Percentiles rank a stretch among this genome's conserved stretches.
phyloP scores from a whole-genome alignment of 2,329 filamentous ascomycete genomes.

The Malbranchea cinnamomea region DNA sequence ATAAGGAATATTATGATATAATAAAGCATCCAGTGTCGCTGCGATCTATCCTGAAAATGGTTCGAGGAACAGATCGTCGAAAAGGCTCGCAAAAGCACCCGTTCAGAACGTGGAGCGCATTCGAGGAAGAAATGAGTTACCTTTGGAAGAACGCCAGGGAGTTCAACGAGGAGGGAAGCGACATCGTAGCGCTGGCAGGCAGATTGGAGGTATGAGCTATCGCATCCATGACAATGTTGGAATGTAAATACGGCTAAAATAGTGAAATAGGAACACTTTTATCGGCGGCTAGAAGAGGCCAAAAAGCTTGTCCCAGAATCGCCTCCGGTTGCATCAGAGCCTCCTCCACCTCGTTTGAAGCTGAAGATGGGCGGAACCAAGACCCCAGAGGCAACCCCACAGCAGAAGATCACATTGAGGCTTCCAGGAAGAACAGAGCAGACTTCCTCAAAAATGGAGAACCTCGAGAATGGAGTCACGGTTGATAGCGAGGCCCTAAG shows the following conservation, averaged over 20 bases:
- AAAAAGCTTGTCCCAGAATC: conserved; percentile 60
- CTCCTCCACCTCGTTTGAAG: conserved; percentile 59
- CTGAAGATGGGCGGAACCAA: conserved; percentile 46
- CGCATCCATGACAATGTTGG: too few relatives aligned
- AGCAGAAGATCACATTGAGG: conserved; percentile 59
- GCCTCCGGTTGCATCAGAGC: conserved; percentile 8
- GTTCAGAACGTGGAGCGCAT: conserved; percentile 68
- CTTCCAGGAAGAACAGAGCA: conserved; percentile 45
- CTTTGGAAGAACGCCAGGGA: conserved; percentile 80
- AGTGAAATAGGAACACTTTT: conserved; percentile 47
- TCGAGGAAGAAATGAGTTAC: conserved; percentile 63
- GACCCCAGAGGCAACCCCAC: conserved; percentile 30
- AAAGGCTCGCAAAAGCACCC: conserved; percentile 40
- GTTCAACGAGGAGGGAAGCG: conserved; percentile 85
- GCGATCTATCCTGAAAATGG: conserved; percentile 59
- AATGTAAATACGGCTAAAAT: too few relatives aligned
- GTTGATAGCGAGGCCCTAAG: conserved; percentile 40
- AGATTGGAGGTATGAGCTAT: conserved; percentile 71
- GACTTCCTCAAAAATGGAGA: conserved; percentile 28
- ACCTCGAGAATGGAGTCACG: conserved; percentile 30
- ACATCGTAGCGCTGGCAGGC: conserved; percentile 61
- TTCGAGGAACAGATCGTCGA: conserved; percentile 57
- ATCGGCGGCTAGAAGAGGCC: conserved; percentile 53
- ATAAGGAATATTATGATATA: conserved; percentile 71
- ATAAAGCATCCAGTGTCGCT: conserved; percentile 71